These are phyloP conservation scores for Royoungia palumana DNA, from an alignment of 768 basidiomycete genomes.

Conservation along the genomic window DNA sequence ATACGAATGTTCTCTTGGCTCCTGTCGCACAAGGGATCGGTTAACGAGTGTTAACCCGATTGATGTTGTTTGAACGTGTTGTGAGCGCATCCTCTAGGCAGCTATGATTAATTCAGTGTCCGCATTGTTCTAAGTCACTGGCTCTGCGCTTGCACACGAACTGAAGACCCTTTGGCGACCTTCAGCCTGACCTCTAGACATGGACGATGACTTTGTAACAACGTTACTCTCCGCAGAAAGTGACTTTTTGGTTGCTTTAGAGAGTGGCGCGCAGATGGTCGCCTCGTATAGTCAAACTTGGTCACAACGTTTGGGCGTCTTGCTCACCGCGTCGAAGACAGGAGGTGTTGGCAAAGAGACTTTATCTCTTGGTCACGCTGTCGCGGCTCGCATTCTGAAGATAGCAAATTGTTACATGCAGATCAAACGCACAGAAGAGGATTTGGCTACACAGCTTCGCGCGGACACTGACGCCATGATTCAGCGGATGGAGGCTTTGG, in stretches of 20 bases:
- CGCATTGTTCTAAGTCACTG: too few species aligned
- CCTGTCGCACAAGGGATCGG: too few species aligned
- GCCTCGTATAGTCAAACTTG: neutral
- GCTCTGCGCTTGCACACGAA: too few species aligned
- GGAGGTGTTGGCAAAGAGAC: neutral
- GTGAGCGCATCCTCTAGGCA: too few species aligned
- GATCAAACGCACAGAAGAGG: conserved; percentile 1
- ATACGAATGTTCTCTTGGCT: neutral
- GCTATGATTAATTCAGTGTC: neutral
- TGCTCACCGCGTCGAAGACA: neutral
- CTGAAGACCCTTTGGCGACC: neutral
- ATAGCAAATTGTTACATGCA: conserved; percentile 9
- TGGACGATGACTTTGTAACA: conserved; percentile 2
- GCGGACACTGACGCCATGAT: conserved; percentile 8
- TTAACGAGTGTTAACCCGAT: too few species aligned
- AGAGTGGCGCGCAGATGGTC: neutral
- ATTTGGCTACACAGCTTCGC: fast-evolving
- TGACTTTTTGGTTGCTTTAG: neutral
- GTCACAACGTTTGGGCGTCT: neutral
- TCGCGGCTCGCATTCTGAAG: conserved; percentile 4
- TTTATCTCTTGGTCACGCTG: neutral
- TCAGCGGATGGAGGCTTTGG: neutral
- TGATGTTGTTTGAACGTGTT: too few species aligned
- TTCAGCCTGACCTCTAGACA: neutral
- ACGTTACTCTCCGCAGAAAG: neutral